phyloP scores from a whole-genome alignment of 495 filamentous ascomycete genomes.

The Coniosporium apollinis region DNA sequence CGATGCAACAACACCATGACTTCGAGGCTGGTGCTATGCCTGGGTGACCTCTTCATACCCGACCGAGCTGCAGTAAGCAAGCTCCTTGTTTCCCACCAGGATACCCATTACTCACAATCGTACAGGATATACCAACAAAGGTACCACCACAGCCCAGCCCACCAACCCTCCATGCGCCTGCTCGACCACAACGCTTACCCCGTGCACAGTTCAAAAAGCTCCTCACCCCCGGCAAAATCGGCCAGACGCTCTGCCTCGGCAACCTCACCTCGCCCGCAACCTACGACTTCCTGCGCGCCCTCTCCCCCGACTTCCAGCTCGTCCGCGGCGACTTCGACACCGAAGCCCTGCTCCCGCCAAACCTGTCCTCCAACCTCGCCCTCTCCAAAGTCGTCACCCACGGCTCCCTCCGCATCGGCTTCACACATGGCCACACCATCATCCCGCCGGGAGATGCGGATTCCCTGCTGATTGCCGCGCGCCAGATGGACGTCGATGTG shows the following conservation, averaged over 20 bases:
- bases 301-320: conserved; percentile 89
- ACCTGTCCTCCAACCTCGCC: conserved; percentile 74
- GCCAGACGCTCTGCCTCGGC: conserved; percentile 89
- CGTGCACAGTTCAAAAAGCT: conserved; percentile 86
- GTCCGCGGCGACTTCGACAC: conserved; percentile 90
- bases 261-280: conserved; percentile 92
- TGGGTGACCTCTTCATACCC: conserved; percentile 95
- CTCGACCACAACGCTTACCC: conserved; percentile 3
- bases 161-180: too few relatives aligned
- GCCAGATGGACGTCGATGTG: conserved; percentile 93
- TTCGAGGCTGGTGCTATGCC: conserved; percentile 71
- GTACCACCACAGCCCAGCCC: conserved; percentile 28
- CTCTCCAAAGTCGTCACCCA: conserved; percentile 89
- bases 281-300: conserved; percentile 82
- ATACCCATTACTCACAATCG: neutral
- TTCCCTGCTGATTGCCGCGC: conserved; percentile 76
- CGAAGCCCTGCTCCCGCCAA: too few relatives aligned
- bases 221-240: conserved; percentile 92
- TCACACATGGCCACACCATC: conserved; percentile 92
- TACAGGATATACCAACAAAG: conserved; percentile 77
- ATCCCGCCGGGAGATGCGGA: conserved; percentile 85
- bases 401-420: conserved; percentile 82
- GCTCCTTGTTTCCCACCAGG: neutral
- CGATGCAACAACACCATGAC: too few relatives aligned
- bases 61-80: conserved; percentile 66